phyloP scores from a whole-genome alignment of 2,329 filamentous ascomycete species.

The Pseudocercospora eumusae region DNA sequence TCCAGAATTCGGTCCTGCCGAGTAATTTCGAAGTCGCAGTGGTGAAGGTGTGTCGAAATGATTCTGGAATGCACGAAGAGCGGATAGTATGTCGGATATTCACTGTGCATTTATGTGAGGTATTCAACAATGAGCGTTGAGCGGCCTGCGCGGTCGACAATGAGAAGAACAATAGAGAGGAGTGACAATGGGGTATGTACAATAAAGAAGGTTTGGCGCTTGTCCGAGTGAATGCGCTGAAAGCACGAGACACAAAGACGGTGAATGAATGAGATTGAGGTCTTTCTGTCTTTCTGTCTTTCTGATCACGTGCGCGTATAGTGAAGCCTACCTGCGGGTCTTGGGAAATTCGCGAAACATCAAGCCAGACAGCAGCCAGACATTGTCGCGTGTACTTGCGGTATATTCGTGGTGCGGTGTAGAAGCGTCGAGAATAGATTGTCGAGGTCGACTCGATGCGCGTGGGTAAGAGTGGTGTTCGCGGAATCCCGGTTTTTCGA shows the following conservation, averaged over 20 bases:
- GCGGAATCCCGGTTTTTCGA: too few relatives aligned
- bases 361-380: constrained; percentile 15
- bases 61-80: constrained; percentile 19
- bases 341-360: constrained; percentile 22
- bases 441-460: constrained; percentile 25
- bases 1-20: constrained; percentile 27
- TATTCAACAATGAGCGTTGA: constrained; percentile 21
- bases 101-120: constrained; percentile 16
- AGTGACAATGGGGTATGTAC: constrained; percentile 26
- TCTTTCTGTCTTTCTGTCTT: too few relatives aligned
- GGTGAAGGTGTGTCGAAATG: constrained; percentile 11
- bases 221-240: constrained; percentile 19
- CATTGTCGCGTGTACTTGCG: constrained; percentile 12
- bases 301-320: constrained; percentile 14
- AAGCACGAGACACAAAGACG: constrained; percentile 24
- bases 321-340: constrained; percentile 18
- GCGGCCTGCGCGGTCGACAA: constrained; percentile 24
- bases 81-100: constrained; percentile 6
- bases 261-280: constrained; percentile 9
- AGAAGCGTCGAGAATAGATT: constrained; percentile 24
- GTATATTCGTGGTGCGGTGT: constrained; percentile 14
- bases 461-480: constrained; percentile 24
- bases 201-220: constrained; percentile 21
- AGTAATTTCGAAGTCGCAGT: constrained; percentile 11
- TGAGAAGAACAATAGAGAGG: constrained; percentile 23